Evolutionary conservation across 2,329 filamentous ascomycete species (phyloP), one percentile per base, ranked within the genome.

Genomic region (Aotearoamyces nothofagi): DNA sequence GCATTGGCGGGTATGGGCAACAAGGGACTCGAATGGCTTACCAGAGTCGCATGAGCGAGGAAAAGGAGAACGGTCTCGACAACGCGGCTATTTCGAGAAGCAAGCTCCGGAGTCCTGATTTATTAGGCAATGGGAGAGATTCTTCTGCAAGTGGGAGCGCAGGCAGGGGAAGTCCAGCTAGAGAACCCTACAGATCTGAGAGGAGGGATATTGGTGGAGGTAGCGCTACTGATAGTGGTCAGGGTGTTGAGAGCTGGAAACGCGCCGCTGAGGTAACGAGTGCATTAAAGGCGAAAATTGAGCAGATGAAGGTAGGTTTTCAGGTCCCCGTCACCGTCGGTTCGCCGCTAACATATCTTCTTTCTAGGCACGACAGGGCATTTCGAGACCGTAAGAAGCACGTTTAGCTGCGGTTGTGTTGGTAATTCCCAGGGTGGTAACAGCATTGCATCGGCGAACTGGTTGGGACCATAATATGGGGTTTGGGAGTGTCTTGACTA

Each of bases 221-320:
- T 26, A 39, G 37, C 17, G 46, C 35, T 34, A 45, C 37, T 23
- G 45, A 46, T 24, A 37, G 52, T 46, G 51, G 55, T 10, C 68
- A 74, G 26, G 73, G 73, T 1, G 73, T 76, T 11, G 90, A 98
- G 58, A 96, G 86, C 51, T 98, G 90, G 90, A 92, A 86, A 59
- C 67, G 90, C 42, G 90, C 90, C 11, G 90, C 90, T 2, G 90
- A 98, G 59, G 90, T 98, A 33, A 98, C 90, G 31, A 94, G 86
- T 54, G 90, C 94, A 52, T 55, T 98, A 46, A 98, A 96, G 61
- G 84, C 87, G 29, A 73, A 90, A 51, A 98, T 98, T 53, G 90
- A 96, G 61, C 80, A 90, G 63, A 98, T 98, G 90, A 98, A 96
- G 67, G 71, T 69, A 45, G 40, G 57, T 35, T 30, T 19, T 27